Conservation (phyloP, 2,329 filamentous ascomycete species). For the Diaporthe aspalathi region DNA sequence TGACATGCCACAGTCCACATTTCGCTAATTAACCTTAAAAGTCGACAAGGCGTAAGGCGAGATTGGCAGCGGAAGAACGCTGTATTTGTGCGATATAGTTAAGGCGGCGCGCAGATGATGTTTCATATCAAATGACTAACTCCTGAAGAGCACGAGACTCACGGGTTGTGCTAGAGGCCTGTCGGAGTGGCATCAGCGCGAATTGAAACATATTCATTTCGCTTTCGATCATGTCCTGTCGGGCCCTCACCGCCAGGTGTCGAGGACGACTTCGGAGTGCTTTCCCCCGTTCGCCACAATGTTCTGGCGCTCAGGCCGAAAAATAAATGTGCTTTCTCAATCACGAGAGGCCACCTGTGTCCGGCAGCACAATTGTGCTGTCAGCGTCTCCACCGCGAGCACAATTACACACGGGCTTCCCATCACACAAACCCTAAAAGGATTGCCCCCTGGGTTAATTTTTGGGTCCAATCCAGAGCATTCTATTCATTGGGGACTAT, state of each 20-base stretch:
- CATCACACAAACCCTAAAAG: not conserved
- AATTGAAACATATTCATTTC: not conserved
- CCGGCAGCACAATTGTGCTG: not conserved
- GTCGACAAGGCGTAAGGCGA: too few species aligned
- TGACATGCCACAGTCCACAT: not conserved
- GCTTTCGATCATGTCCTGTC: not conserved
- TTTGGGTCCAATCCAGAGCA: not conserved
- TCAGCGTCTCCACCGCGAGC: not conserved
- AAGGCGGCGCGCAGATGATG: not conserved
- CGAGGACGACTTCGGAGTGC: too few species aligned
- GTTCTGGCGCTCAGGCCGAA: not conserved
- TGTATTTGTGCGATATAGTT: not conserved
- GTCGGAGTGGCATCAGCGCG: not conserved
- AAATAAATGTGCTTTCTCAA: not conserved
- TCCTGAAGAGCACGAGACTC: too few species aligned
- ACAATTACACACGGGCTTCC: not conserved
- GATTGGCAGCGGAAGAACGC: not conserved
- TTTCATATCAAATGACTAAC: not conserved
- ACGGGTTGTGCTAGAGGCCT: not conserved
- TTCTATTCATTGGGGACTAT: not conserved
- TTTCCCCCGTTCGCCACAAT: not conserved
- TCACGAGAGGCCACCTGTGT: not conserved
- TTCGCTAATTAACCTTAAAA: not conserved
- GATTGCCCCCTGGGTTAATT: not conserved
- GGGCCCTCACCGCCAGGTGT: not conserved